Evolutionary conservation across 2,329 filamentous ascomycete species (phyloP).

Genomic region (Penicillium sp.): DNA sequence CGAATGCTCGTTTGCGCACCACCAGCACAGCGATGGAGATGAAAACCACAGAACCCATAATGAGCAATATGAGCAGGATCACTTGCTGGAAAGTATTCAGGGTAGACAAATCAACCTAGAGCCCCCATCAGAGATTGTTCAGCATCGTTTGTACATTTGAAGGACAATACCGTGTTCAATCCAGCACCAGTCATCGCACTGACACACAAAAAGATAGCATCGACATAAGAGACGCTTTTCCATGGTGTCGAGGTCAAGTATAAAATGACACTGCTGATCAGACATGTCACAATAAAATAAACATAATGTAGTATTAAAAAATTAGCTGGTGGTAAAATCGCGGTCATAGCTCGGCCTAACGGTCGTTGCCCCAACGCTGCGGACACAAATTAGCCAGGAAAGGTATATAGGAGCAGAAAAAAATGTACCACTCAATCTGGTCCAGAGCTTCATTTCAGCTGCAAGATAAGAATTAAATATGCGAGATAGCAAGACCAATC

Average conservation of each 20-base stretch:
- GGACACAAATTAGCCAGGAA: background rate
- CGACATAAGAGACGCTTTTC: constrained; percentile 59
- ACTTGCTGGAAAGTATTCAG: constrained; percentile 70
- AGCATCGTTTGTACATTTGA: constrained; percentile 24
- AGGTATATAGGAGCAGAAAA: background rate
- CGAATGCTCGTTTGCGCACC: constrained; percentile 62
- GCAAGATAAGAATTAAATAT: background rate
- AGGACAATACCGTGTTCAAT: constrained; percentile 57
- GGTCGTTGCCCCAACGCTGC: constrained; percentile 14
- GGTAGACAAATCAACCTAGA: constrained; percentile 51
- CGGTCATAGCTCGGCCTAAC: constrained; percentile 24
- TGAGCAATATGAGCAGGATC: constrained; percentile 64
- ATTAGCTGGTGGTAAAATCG: constrained; percentile 48
- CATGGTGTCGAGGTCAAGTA: constrained; percentile 55
- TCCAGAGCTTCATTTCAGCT: background rate
- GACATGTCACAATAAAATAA: constrained; percentile 62
- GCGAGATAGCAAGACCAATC: background rate
- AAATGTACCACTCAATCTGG: constrained; percentile 8
- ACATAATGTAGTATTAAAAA: constrained; percentile 67
- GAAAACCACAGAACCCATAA: constrained; percentile 67
- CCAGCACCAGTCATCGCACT: constrained; percentile 69
- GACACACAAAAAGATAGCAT: constrained; percentile 66
- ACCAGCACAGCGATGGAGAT: constrained; percentile 66
- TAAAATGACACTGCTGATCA: constrained; percentile 62
- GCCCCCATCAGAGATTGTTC: constrained; percentile 1